Evolutionary conservation across 306 rosid species (phyloP).

Genomic region (Fragaria vesca): DNA sequence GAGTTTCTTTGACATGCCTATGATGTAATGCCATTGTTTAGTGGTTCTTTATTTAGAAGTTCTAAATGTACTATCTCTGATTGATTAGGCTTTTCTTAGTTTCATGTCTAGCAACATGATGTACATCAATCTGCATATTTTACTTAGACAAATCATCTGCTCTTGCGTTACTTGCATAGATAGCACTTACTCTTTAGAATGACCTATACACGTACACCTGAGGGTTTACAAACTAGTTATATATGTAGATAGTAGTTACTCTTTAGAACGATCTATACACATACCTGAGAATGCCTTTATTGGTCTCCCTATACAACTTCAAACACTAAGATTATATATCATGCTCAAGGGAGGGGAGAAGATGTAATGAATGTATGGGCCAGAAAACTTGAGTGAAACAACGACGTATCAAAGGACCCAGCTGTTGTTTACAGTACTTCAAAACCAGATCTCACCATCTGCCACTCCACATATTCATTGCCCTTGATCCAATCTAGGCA

Average conservation of each 20-base stretch:
- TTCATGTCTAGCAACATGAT: neutral
- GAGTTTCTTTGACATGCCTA: neutral
- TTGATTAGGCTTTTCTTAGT: neutral
- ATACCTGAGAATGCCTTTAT: neutral
- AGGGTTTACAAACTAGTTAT: neutral
- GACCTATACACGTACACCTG: too few species aligned
- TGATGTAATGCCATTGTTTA: neutral
- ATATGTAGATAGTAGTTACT: neutral
- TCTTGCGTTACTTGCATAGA: neutral
- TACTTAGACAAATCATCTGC: neutral
- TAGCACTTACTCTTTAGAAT: too few species aligned
- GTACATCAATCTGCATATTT: neutral
- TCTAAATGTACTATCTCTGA: neutral
- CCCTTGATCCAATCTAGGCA: slow-evolving; percentile 70
- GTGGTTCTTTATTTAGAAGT: neutral
- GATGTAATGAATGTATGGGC: slow-evolving; percentile 5
- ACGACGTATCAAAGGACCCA: slow-evolving; percentile 42
- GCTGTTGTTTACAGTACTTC: slow-evolving; percentile 61
- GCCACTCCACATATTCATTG: slow-evolving; percentile 52
- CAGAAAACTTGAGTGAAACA: slow-evolving; percentile 47
- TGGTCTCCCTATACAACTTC: neutral
- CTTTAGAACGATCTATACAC: neutral
- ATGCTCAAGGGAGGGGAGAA: neutral
- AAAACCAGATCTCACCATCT: slow-evolving; percentile 47
- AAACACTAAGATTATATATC: neutral